Conservation (phyloP, 345 rosid genomes). For the Moricandia moricandioides region DNA sequence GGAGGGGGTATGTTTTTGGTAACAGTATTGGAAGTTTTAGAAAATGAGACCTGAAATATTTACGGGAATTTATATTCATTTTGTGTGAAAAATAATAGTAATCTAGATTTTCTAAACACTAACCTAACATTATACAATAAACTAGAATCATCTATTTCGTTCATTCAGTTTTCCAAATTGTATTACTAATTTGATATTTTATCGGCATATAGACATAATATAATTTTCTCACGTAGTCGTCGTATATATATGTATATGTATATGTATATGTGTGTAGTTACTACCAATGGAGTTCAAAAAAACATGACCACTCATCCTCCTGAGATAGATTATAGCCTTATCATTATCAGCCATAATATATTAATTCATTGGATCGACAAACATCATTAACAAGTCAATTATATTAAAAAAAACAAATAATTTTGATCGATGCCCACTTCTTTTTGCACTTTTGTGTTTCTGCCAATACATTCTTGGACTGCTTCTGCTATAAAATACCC, state of each 20-base stretch:
- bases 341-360: constrained; percentile 5
- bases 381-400: constrained; percentile 9
- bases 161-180: neutral
- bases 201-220: neutral
- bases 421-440: constrained; percentile 31
- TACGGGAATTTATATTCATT: neutral
- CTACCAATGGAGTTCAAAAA: constrained; percentile 11
- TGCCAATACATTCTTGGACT: constrained; percentile 39
- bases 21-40: neutral
- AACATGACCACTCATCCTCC: constrained; percentile 31
- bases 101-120: neutral
- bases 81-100: neutral
- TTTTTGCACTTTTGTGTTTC: constrained; percentile 35
- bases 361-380: constrained; percentile 38
- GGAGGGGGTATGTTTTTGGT: neutral
- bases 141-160: neutral
- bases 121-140: neutral
- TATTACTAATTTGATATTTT: neutral
- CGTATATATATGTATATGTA: no score
- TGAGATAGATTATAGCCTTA: constrained; percentile 3
- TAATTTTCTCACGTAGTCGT: no score
- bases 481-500: constrained; percentile 28
- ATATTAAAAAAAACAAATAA: neutral
- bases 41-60: neutral
- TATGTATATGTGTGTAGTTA: neutral